A percentile compares a stretch with the other conserved stretches of the same genome.
phyloP scores from a whole-genome alignment of 2,329 filamentous ascomycete genomes.

The Alternaria postmessia region DNA sequence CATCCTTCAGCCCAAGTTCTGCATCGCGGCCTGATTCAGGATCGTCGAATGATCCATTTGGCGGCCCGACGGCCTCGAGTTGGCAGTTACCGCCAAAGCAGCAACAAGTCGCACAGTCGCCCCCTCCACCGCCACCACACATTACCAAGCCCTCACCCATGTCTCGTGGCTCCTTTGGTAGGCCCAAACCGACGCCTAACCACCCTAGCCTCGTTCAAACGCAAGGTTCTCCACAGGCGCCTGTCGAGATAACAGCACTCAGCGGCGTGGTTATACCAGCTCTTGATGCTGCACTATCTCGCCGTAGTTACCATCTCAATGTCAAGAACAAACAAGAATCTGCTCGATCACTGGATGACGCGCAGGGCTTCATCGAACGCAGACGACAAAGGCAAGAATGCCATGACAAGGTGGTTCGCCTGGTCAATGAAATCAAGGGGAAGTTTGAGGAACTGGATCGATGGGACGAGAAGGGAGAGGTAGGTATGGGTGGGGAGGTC shows the following conservation, averaged over 20 bases:
- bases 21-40: conserved; percentile 32
- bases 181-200: conserved; percentile 35
- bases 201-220: conserved; percentile 45
- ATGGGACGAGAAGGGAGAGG: conserved; percentile 83
- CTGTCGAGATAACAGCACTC: conserved; percentile 81
- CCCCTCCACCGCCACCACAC: conserved; percentile 23
- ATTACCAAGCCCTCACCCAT: conserved; percentile 30
- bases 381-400: conserved; percentile 61
- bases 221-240: conserved; percentile 63
- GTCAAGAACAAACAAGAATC: conserved; percentile 53
- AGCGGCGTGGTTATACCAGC: conserved; percentile 93
- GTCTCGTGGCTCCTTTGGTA: conserved; percentile 41
- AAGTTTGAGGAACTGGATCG: conserved; percentile 91
- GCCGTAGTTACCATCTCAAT: conserved; percentile 70
- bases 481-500: conserved; percentile 93
- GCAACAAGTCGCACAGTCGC: conserved; percentile 10
- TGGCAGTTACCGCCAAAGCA: conserved; percentile 18
- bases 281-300: conserved; percentile 86
- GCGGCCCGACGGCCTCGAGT: conserved; percentile 30
- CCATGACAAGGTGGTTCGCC: conserved; percentile 81
- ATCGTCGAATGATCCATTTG: conserved; percentile 42
- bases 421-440: conserved; percentile 83
- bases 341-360: conserved; percentile 60
- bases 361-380: conserved; percentile 58
- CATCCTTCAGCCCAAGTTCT: conserved; percentile 26